Base-by-base conservation (phyloP, 75 land plant species). In the Cryptomeria japonica region DNA sequence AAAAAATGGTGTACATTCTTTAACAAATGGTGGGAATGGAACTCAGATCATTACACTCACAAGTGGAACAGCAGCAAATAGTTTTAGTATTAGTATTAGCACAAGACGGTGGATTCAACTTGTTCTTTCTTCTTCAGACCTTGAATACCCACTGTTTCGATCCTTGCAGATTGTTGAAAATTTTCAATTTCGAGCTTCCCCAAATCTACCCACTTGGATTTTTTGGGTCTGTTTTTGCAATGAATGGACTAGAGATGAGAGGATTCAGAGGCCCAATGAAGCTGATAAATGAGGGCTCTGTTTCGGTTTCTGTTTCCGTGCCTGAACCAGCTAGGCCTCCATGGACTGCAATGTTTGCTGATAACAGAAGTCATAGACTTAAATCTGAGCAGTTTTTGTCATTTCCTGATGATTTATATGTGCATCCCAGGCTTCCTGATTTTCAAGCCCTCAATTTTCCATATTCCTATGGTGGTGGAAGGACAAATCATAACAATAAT, bases 341-440 rank as follows among this genome's bases (percentile, higher is more conserved):
- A 10, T 46, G 84, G 84, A 16, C 84, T 44, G 47, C 84, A 0
- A n/a, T 82, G 49, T 28, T 82, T 44, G 3, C 5, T 46, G 84
- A 82, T 15, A 82, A 46, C 84, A 82, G 32, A 82, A 44, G 32
- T 12, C 84, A 82, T 46, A 46, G 84, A n/a, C 32, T 44, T 13
- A 82, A 82, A 82, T 44, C 84, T 82, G 84, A 82, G 47, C 51
- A 82, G 84, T 28, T 82, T 44, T 82, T 82, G n/a, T 82, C 84
- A 79, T 41, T 79, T 41, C 82, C 82, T 25, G 39, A 79, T 82
- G 84, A 44, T n/a, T 28, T 44, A 0, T 25, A 12, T 82, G 84
- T 39, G 25, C 28, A 22, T 28, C 84, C 84, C 47, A 82, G 34
- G 51, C 32, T 82, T 82, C 84, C 84, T n/a, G 84, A 82, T 46